Evolutionary conservation across 768 basidiomycete genomes (phyloP).

Genomic region (Chiua virens): DNA sequence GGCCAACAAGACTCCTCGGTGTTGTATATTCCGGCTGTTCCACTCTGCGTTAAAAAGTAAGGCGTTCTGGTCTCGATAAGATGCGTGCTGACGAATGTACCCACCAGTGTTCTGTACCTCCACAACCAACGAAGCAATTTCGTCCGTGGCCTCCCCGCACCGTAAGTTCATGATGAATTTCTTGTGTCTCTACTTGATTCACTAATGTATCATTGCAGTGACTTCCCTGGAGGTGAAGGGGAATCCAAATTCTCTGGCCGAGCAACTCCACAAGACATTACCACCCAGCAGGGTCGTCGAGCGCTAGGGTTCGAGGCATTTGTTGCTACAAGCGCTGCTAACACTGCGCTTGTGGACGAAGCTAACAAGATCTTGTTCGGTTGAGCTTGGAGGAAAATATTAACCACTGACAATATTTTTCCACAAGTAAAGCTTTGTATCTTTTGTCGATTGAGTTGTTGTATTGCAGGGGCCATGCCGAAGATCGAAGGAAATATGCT

Average conservation of each 20-base stretch:
- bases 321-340: conserved; percentile 5
- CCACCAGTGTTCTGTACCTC: conserved; percentile 45
- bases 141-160: conserved; percentile 46
- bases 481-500: no score
- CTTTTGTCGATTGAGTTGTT: no score
- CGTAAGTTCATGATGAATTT: conserved; percentile 33
- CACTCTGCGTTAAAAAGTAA: conserved; percentile 50
- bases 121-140: conserved; percentile 51
- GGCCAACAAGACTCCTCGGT: conserved; percentile 54
- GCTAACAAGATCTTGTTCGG: conserved; percentile 29
- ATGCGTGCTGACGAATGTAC: not conserved
- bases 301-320: conserved; percentile 47
- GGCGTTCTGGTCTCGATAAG: conserved; percentile 1
- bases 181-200: no score
- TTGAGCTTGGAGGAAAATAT: not conserved
- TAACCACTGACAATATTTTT: not conserved
- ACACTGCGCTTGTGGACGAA: conserved; percentile 22
- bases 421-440: no score
- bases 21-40: conserved; percentile 55
- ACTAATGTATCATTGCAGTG: conserved; percentile 28
- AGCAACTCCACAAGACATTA: conserved; percentile 35
- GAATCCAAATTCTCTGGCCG: conserved; percentile 46
- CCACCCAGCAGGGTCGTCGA: conserved; percentile 35
- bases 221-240: conserved; percentile 54
- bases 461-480: no score